Conservation (phyloP, 2,329 filamentous ascomycete species). For the Knoxdaviesia capensis region DNA sequence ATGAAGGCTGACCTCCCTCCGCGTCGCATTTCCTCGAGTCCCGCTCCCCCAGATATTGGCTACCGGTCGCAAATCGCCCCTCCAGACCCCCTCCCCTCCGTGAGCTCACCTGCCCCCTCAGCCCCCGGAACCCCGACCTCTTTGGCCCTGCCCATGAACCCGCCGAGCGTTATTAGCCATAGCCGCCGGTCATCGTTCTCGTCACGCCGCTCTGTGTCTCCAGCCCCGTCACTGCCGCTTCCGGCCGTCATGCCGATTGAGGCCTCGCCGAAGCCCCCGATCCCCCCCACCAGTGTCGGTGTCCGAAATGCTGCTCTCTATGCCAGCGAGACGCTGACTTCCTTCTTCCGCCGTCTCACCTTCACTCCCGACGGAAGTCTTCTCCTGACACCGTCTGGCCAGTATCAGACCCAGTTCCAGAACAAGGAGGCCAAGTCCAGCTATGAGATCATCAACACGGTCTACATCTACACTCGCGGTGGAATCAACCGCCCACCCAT, state of each 20-base stretch:
- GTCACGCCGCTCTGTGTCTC: conserved; percentile 70
- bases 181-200: conserved; percentile 92
- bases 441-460: conserved; percentile 87
- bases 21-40: conserved; percentile 75
- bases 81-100: conserved; percentile 27
- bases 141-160: conserved; percentile 84
- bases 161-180: conserved; percentile 70
- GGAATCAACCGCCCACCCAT: conserved; percentile 94
- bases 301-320: conserved; percentile 80
- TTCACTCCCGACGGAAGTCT: conserved; percentile 93
- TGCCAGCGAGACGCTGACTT: conserved; percentile 89
- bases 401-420: conserved; percentile 69
- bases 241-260: conserved; percentile 89
- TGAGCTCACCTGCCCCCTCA: conserved; percentile 72
- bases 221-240: conserved; percentile 79
- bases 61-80: conserved; percentile 44
- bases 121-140: conserved; percentile 88
- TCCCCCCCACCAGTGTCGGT: conserved; percentile 34
- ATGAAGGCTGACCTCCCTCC: conserved; percentile 76
- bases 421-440: conserved; percentile 46
- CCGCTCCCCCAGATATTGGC: conserved; percentile 67
- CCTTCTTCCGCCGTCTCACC: conserved; percentile 83
- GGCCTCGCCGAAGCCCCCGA: conserved; percentile 57
- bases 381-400: conserved; percentile 82
- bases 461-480: conserved; percentile 92